phyloP scores from a whole-genome alignment of 179 eudicot genomes.

The Spinacia oleracea region DNA sequence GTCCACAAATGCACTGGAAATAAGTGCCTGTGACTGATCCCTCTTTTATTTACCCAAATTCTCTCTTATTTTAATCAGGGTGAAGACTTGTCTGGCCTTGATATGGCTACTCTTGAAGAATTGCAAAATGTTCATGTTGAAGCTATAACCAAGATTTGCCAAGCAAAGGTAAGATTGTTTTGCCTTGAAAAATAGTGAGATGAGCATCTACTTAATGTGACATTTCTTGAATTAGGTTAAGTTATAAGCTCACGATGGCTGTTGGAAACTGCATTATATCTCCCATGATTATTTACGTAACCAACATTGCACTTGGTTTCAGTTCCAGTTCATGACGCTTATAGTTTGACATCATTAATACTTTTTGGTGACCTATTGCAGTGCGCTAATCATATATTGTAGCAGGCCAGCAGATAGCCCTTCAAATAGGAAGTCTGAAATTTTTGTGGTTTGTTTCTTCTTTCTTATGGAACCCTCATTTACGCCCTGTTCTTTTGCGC shows the following conservation, averaged over 20 bases:
- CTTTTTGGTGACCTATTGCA: not conserved
- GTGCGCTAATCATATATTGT: constrained; percentile 3
- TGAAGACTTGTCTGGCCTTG: constrained; percentile 15
- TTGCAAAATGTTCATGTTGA: constrained; percentile 26
- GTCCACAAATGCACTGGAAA: not conserved
- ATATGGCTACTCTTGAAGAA: constrained; percentile 27
- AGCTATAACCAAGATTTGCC: constrained; percentile 29
- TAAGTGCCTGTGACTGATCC: not conserved
- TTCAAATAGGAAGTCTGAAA: not conserved
- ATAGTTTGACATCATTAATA: not conserved
- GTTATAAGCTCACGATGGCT: not conserved
- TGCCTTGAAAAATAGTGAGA: not conserved
- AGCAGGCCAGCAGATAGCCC: not conserved
- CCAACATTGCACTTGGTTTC: not conserved
- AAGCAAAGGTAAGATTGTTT: constrained; percentile 23
- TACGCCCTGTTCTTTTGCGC: no score
- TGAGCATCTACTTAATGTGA: not conserved
- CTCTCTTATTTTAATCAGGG: not conserved
- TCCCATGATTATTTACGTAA: not conserved
- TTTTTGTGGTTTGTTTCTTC: not conserved
- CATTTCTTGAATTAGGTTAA: not conserved
- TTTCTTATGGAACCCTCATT: not conserved
- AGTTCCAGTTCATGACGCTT: not conserved
- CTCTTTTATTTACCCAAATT: not conserved
- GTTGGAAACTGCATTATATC: not conserved